Conservation (phyloP, 805 yeast species). For the Pichia ethanolica region DNA sequence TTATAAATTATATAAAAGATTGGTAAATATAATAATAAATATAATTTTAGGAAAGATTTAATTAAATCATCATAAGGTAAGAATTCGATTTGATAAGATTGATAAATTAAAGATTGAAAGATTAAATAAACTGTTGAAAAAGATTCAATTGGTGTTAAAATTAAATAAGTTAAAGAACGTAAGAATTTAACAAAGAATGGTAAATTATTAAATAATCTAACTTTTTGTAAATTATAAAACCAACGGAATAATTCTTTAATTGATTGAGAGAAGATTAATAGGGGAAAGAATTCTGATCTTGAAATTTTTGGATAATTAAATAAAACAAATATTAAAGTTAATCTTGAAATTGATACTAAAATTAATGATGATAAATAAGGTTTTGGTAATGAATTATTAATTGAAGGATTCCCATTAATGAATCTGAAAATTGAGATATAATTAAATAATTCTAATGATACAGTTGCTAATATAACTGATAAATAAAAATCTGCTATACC, state of each 20-base stretch:
- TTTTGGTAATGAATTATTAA: constrained; percentile 9
- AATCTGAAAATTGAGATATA: constrained; percentile 15
- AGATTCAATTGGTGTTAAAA: constrained; percentile 18
- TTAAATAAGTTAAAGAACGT: constrained; percentile 12
- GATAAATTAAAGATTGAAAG: constrained; percentile 15
- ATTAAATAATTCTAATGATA: constrained; percentile 16
- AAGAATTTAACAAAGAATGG: constrained; percentile 13
- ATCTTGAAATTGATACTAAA: constrained; percentile 9
- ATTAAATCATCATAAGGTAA: constrained; percentile 12
- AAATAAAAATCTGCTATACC: constrained; percentile 62
- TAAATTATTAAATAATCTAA: constrained; percentile 18
- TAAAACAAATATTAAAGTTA: constrained; percentile 13
- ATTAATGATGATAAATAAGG: constrained; percentile 12
- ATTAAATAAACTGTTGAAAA: constrained; percentile 17
- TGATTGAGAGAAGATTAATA: constrained; percentile 17
- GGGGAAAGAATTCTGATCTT: constrained; percentile 17
- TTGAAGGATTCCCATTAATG: constrained; percentile 8
- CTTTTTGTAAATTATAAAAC: constrained; percentile 22
- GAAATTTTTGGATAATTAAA: constrained; percentile 24
- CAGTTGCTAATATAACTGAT: constrained; percentile 10
- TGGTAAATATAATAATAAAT: constrained; percentile 17
- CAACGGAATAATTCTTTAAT: constrained; percentile 20
- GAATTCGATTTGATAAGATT: constrained; percentile 13
- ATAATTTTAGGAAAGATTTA: constrained; percentile 6
- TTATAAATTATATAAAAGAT: constrained; percentile 19